These are phyloP conservation scores for Maudiozyma pseudohumilis DNA, from an alignment of 805 yeast species.

Conservation along the genomic window DNA sequence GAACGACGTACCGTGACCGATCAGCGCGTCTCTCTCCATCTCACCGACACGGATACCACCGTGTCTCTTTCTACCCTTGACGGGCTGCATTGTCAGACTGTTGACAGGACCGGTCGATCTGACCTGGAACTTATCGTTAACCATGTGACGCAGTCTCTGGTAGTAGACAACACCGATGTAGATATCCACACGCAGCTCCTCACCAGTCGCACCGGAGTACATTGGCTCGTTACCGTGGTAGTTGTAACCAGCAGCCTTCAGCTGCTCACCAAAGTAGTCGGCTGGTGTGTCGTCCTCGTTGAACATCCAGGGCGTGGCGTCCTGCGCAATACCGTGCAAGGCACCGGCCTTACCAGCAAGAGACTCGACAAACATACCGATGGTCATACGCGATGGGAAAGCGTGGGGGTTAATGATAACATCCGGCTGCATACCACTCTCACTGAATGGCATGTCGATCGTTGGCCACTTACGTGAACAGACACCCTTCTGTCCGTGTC, in stretches of 20 bases:
- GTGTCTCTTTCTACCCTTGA: constrained; percentile 94
- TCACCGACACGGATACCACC: constrained; percentile 99
- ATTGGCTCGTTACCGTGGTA: constrained; percentile 98
- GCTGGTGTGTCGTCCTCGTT: constrained; percentile 92
- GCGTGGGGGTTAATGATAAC: constrained; percentile 98
- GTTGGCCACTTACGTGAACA: constrained; percentile 98
- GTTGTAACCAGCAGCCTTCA: constrained; percentile 80
- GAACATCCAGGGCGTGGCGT: constrained; percentile 93
- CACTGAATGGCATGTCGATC: constrained; percentile 93
- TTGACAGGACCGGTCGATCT: constrained; percentile 98
- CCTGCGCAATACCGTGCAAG: constrained; percentile 93
- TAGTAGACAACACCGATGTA: constrained; percentile 95
- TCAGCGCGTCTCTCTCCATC: constrained; percentile 98
- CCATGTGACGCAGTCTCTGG: constrained; percentile 98
- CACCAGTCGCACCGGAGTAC: constrained; percentile 98
- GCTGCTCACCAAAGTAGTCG: constrained; percentile 93
- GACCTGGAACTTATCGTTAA: constrained; percentile 98
- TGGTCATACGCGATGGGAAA: constrained; percentile 99
- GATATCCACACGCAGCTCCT: constrained; percentile 90
- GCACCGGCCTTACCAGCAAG: constrained; percentile 99
- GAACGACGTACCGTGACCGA: constrained; percentile 97
- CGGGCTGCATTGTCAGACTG: constrained; percentile 97
- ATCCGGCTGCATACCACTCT: constrained; percentile 94
- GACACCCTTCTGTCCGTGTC: constrained; percentile 98
- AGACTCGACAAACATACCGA: constrained; percentile 98